Evolutionary conservation across 129 eudicot species (phyloP).

Genomic region (Logfia minima): DNA sequence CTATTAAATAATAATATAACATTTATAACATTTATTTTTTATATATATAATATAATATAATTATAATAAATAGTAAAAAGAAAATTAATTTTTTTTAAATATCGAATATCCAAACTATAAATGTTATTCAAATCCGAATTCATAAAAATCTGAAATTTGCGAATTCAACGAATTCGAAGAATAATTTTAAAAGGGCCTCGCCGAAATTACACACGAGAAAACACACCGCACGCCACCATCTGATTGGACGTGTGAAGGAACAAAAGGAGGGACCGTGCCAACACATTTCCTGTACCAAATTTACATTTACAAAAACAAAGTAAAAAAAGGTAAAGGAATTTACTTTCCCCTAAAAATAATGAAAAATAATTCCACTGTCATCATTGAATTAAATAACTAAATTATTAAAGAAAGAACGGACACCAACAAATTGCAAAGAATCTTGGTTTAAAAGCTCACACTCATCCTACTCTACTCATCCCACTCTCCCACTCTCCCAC

Average conservation of each 20-base stretch:
- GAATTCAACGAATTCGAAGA: too few relatives aligned
- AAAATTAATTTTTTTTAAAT: too few relatives aligned
- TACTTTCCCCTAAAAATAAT: constrained; percentile 24
- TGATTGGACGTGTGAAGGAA: constrained; percentile 27
- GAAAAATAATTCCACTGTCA: constrained; percentile 18
- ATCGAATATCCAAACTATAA: too few relatives aligned
- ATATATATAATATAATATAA: too few relatives aligned
- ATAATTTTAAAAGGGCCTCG: too few relatives aligned
- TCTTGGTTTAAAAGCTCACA: constrained; percentile 34
- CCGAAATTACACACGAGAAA: not conserved
- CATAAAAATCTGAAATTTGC: too few relatives aligned
- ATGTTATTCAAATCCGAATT: too few relatives aligned
- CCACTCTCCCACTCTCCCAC: constrained; percentile 12
- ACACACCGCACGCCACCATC: constrained; percentile 9
- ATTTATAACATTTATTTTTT: too few relatives aligned
- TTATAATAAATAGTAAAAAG: too few relatives aligned
- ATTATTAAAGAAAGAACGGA: constrained; percentile 22
- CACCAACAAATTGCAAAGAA: constrained; percentile 9
- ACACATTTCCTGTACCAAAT: constrained; percentile 26
- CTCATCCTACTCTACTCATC: constrained; percentile 10
- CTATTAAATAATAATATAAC: too few relatives aligned
- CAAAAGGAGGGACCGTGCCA: constrained; percentile 20
- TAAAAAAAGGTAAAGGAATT: constrained; percentile 23
- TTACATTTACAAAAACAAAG: not conserved
- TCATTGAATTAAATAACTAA: not conserved